phyloP scores from a whole-genome alignment of 495 filamentous ascomycete species.

The Podospora pseudocomata region DNA sequence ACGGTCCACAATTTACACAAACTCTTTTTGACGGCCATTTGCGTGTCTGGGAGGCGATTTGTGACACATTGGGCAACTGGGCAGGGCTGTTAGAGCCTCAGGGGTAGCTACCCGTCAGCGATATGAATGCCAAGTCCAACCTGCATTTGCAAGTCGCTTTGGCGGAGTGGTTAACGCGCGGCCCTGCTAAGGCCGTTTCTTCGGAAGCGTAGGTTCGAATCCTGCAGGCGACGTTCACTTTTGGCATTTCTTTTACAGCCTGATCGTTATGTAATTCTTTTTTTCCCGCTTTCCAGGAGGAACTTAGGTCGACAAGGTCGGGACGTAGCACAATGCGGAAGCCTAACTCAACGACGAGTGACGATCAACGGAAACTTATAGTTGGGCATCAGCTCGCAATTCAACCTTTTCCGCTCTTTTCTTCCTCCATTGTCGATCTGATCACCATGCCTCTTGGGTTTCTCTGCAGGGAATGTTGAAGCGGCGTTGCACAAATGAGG shows the following conservation, averaged over 20 bases:
- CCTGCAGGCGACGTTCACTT: slow-evolving; percentile 23
- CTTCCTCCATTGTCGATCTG: not conserved
- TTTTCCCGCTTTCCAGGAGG: too few relatives aligned
- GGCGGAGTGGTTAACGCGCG: slow-evolving; percentile 29
- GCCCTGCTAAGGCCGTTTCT: slow-evolving; percentile 29
- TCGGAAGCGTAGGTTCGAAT: slow-evolving; percentile 32
- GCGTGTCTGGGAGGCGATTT: not conserved
- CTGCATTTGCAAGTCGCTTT: slow-evolving; percentile 11
- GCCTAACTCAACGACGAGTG: not conserved
- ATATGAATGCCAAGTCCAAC: not conserved
- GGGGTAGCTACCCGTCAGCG: too few relatives aligned
- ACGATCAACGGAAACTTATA: not conserved
- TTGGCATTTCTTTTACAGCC: not conserved
- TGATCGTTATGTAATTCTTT: too few relatives aligned
- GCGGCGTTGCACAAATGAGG: not conserved
- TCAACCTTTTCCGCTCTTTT: not conserved
- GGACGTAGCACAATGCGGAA: not conserved
- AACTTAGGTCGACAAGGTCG: not conserved
- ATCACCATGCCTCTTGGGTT: not conserved
- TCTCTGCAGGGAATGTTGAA: not conserved
- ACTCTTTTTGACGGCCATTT: not conserved
- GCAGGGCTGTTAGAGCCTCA: not conserved
- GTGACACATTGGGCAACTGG: not conserved
- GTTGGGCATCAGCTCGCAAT: not conserved
- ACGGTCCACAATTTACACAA: not conserved